phyloP scores from a whole-genome alignment of 768 basidiomycete species.

The Tremella fuciformis region DNA sequence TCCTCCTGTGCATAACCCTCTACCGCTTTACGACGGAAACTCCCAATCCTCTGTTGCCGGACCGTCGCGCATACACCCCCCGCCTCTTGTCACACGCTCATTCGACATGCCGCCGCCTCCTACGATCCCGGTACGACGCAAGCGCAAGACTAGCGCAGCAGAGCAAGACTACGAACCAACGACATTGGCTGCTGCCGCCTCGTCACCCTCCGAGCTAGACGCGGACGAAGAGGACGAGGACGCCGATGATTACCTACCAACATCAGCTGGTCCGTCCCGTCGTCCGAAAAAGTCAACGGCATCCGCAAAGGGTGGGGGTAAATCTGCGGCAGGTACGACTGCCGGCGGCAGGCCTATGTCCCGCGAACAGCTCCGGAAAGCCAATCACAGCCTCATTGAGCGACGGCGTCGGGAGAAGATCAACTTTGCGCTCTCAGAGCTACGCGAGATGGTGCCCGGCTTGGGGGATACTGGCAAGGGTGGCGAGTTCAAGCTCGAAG shows the following conservation, averaged over 20 bases:
- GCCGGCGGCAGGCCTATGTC: background rate
- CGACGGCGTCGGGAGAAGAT: slow-evolving; percentile 92
- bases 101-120: background rate
- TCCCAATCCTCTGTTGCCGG: too few relatives aligned
- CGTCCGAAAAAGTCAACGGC: too few relatives aligned
- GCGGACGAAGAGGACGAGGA: background rate
- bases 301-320: too few relatives aligned
- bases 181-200: too few relatives aligned
- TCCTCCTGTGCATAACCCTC: too few relatives aligned
- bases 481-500: slow-evolving; percentile 87
- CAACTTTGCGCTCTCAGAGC: slow-evolving; percentile 76
- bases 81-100: background rate
- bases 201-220: background rate
- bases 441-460: slow-evolving; percentile 73
- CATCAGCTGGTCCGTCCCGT: too few relatives aligned
- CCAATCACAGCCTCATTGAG: slow-evolving; percentile 93
- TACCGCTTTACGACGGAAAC: too few relatives aligned
- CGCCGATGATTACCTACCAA: too few relatives aligned
- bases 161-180: background rate
- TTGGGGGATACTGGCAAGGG: slow-evolving; percentile 62
- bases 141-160: background rate
- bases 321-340: too few relatives aligned
- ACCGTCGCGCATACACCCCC: too few relatives aligned
- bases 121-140: background rate
- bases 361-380: slow-evolving; percentile 78